Evolutionary conservation across 441 rosid genomes (phyloP), one percentile per base, ranked within the genome.

Genomic region (Mallotus repandus): DNA sequence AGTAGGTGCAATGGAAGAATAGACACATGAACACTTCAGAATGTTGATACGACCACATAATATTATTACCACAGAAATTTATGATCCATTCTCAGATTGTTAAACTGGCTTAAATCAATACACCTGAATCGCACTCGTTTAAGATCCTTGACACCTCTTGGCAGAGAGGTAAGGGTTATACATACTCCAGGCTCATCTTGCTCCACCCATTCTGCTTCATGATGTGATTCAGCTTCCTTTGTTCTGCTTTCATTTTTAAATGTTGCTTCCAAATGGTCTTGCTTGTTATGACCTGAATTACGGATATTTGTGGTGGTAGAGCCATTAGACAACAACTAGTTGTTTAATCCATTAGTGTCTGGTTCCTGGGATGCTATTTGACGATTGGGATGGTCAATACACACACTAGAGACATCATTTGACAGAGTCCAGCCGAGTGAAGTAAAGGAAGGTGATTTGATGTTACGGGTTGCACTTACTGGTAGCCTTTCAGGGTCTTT

Each of bases 121-220:
- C 79, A 95, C 99, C 98, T 95, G 88, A 95, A 95, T 71, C 97
- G 95, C 72, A 95, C 99, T 63, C 97, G 89, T 83, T 91, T 91
- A 63, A 93, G 95, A 88, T 95, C 98, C 83, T 91, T 91, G 74
- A 74, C 86, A 71, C 95, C 97, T 41, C 94, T 97, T 2, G 97
- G 87, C 57, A 90, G 83, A 57, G 94, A 89, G 70, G 91, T 88
- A 63, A 95, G 91, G 69, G 98, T 91, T 45, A 95, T 91, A 78
- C 91, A 93, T 50, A 95, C 98, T 72, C 98, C 97, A 48, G 94
- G 95, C 80, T 93, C 98, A 79, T 93, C 97, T 86, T 95, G 97
- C 79, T 95, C 98, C 65, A 95, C 98, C 97, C 98, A 89, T 79
- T 95, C 97, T 79, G 79, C 80, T 46, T 89, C 96, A 74, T 69